Evolutionary conservation across 1,139 yeast species (phyloP).

Genomic region (Yamadazyma pseudoaaseri): DNA sequence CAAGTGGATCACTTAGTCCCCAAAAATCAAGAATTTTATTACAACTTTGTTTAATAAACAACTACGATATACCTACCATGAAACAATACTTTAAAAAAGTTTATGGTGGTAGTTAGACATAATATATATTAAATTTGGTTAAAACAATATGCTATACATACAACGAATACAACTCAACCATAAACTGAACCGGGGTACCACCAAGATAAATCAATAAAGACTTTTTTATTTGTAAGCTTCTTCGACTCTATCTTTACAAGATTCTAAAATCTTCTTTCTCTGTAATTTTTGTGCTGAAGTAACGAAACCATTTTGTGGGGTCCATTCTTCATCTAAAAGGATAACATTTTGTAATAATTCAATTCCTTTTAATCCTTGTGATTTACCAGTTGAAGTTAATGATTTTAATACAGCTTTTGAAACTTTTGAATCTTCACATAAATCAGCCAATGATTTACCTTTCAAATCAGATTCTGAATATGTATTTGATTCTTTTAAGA

Average conservation of each 20-base stretch:
- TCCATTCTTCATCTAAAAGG: constrained; percentile 90
- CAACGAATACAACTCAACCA: not conserved
- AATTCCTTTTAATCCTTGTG: constrained; percentile 81
- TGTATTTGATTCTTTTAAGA: constrained; percentile 54
- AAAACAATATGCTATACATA: constrained; percentile 8
- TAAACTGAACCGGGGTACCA: not conserved
- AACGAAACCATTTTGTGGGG: constrained; percentile 91
- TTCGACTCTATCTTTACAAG: constrained; percentile 59
- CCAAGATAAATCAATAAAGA: not conserved
- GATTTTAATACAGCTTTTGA: constrained; percentile 53
- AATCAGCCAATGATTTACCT: constrained; percentile 43
- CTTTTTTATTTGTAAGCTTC: constrained; percentile 36
- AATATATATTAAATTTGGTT: constrained; percentile 5
- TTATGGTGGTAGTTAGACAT: constrained; percentile 16
- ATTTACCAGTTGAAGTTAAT: constrained; percentile 71
- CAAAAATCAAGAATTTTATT: constrained; percentile 62
- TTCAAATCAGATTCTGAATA: constrained; percentile 49
- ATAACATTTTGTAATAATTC: constrained; percentile 82
- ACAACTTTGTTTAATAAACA: constrained; percentile 54
- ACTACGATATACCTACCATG: constrained; percentile 39
- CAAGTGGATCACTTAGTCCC: constrained; percentile 68
- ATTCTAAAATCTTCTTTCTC: constrained; percentile 82
- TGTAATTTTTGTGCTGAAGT: constrained; percentile 96
- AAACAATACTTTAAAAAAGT: constrained; percentile 49
- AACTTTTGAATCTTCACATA: constrained; percentile 59